Percentiles rank a stretch among this genome's conserved stretches.
These are phyloP conservation scores for Leccinellum luteum DNA, from an alignment of 768 basidiomycete species.

Conservation along the genomic window DNA sequence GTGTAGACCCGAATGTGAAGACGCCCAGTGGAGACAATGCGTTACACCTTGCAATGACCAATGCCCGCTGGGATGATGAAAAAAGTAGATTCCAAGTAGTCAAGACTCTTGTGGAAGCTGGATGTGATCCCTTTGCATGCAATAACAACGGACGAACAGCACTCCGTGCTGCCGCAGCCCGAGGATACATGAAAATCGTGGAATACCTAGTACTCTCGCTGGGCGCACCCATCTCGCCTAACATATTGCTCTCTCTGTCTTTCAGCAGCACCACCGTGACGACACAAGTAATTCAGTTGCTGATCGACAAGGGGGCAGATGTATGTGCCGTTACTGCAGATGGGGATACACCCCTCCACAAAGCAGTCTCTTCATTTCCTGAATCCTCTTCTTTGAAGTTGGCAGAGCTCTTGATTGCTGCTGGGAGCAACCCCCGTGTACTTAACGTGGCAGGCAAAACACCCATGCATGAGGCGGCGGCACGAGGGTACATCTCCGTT, in stretches of 20 bases:
- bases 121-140: neutral
- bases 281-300: neutral
- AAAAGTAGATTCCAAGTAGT: fast-evolving
- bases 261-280: neutral
- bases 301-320: neutral
- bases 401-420: neutral
- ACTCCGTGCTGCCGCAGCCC: neutral
- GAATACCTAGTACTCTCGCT: neutral
- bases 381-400: neutral
- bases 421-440: neutral
- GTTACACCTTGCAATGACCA: neutral
- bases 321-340: fast-evolving
- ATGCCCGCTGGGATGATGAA: fast-evolving
- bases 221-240: neutral
- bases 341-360: neutral
- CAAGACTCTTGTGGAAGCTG: neutral
- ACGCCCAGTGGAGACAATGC: neutral
- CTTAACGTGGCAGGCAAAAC: neutral
- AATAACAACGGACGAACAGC: neutral
- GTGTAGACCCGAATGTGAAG: neutral
- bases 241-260: neutral
- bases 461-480: neutral
- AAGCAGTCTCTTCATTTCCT: fast-evolving
- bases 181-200: neutral
- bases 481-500: neutral